A percentile compares a stretch with the other conserved stretches of the same genome.
Conservation (phyloP, 148 eudicot species). For the Fallopia convolvulus region DNA sequence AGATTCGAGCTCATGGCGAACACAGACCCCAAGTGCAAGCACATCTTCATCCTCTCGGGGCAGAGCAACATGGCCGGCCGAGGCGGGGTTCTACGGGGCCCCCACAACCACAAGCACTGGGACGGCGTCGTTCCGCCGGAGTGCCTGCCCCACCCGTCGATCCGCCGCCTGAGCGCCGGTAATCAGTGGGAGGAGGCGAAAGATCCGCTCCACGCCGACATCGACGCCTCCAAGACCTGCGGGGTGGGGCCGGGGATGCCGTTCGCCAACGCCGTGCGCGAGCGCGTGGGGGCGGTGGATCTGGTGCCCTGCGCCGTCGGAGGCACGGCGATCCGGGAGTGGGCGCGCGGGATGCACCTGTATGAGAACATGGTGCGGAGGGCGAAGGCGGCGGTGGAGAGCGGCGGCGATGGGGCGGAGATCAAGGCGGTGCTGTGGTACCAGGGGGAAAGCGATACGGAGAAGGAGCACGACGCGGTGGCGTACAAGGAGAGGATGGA, state of each 20-base stretch:
- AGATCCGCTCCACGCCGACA: conserved; percentile 70
- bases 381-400: conserved; percentile 33
- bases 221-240: conserved; percentile 54
- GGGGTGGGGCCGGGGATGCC: conserved; percentile 90
- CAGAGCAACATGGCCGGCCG: conserved; percentile 96
- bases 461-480: conserved; percentile 30
- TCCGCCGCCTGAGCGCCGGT: conserved; percentile 55
- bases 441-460: conserved; percentile 76
- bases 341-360: conserved; percentile 59
- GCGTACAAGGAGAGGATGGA: conserved; percentile 51
- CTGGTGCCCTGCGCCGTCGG: conserved; percentile 84
- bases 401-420: conserved; percentile 31
- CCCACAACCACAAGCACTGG: conserved; percentile 38
- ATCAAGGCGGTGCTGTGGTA: conserved; percentile 78
- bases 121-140: conserved; percentile 59
- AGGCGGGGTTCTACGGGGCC: conserved; percentile 42
- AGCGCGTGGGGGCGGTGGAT: conserved; percentile 23
- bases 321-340: conserved; percentile 67
- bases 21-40: conserved; percentile 12
- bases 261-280: conserved; percentile 52
- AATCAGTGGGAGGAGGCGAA: conserved; percentile 54
- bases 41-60: conserved; percentile 73
- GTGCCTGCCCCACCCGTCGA: conserved; percentile 41
- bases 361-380: conserved; percentile 68
- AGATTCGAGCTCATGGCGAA: conserved; percentile 7